Evolutionary conservation across 306 rosid genomes (phyloP).

Genomic region (Acacia melanoxylon): DNA sequence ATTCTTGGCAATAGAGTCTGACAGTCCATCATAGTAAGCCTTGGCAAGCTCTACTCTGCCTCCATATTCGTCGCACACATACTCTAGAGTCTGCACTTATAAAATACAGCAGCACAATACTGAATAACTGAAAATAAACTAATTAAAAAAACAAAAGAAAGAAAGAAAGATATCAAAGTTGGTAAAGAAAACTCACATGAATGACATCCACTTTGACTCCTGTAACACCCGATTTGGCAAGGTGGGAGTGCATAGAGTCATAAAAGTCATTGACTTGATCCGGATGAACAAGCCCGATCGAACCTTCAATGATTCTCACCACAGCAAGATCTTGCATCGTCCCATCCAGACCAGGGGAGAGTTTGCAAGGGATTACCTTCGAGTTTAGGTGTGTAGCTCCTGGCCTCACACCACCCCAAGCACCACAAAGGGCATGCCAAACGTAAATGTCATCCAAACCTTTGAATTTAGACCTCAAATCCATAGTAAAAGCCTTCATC

Average conservation of each 20-base stretch:
- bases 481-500: conserved; percentile 77
- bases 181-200: conserved; percentile 53
- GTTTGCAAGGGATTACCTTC: conserved; percentile 58
- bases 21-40: conserved; percentile 73
- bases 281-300: conserved; percentile 82
- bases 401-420: conserved; percentile 97
- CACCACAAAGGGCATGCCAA: conserved; percentile 95
- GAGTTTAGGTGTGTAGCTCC: conserved; percentile 62
- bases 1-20: conserved; percentile 63
- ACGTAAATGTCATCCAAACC: conserved; percentile 82
- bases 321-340: conserved; percentile 90
- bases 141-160: not conserved
- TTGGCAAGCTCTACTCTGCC: conserved; percentile 90
- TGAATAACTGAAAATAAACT: not conserved
- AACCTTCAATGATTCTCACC: conserved; percentile 62
- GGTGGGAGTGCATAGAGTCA: conserved; percentile 83
- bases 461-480: conserved; percentile 63
- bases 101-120: not conserved
- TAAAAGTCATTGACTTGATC: conserved; percentile 63
- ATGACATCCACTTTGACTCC: conserved; percentile 90
- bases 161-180: not conserved
- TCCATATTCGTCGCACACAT: conserved; percentile 68
- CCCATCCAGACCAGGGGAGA: conserved; percentile 74
- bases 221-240: conserved; percentile 67
- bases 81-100: conserved; percentile 60